These are phyloP conservation scores for Coniochaeta hoffmannii DNA, from an alignment of 2,329 filamentous ascomycete species.

Conservation along the genomic window DNA sequence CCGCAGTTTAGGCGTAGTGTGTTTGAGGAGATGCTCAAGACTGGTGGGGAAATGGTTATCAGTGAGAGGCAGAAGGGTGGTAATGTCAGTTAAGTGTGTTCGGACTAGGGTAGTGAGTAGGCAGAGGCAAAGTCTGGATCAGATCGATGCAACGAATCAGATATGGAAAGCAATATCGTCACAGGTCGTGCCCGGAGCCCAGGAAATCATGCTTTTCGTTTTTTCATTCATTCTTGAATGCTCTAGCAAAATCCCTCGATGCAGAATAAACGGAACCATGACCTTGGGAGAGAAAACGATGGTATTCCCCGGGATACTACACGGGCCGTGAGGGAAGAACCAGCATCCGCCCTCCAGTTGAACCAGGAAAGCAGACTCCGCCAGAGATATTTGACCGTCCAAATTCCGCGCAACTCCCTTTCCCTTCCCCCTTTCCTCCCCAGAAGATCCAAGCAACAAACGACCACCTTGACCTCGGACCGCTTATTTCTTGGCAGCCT, in stretches of 20 bases:
- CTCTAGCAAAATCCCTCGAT: slow-evolving; percentile 22
- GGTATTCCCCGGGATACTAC: slow-evolving; percentile 13
- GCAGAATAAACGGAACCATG: slow-evolving; percentile 18
- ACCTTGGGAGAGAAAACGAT: slow-evolving; percentile 11
- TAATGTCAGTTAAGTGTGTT: background rate
- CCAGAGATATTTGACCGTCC: slow-evolving; percentile 1
- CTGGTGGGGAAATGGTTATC: slow-evolving; percentile 37
- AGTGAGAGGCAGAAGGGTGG: slow-evolving; percentile 11
- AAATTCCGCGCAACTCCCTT: slow-evolving; percentile 7
- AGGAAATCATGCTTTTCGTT: slow-evolving; percentile 13
- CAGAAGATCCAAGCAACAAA: background rate
- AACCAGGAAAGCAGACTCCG: slow-evolving; percentile 18
- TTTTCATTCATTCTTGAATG: slow-evolving; percentile 16
- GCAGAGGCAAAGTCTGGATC: background rate
- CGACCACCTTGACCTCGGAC: slow-evolving; percentile 8
- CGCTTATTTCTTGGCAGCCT: slow-evolving; percentile 77
- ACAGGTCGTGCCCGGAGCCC: background rate
- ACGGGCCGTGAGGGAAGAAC: slow-evolving; percentile 15
- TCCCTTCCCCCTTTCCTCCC: slow-evolving; percentile 3
- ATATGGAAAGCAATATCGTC: background rate
- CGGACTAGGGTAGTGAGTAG: background rate
- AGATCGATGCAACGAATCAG: background rate
- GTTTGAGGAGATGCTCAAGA: slow-evolving; percentile 41
- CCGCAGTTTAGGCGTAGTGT: slow-evolving; percentile 27
- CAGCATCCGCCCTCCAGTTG: slow-evolving; percentile 15